Evolutionary conservation across 495 filamentous ascomycete species (phyloP).

Genomic region (Rostrohypoxylon terebratum): DNA sequence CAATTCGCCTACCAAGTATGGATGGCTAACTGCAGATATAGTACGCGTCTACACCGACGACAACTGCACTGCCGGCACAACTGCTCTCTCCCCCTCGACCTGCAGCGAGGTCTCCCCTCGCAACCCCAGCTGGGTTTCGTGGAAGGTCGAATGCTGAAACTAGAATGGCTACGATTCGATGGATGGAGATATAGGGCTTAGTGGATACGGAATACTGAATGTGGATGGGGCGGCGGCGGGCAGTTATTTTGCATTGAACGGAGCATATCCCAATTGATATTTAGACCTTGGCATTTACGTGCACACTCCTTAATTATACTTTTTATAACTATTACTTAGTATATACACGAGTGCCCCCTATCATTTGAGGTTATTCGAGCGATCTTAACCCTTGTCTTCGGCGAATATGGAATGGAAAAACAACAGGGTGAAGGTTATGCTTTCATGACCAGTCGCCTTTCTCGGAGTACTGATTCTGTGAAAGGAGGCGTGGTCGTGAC

Average conservation of each 20-base stretch:
- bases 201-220: not conserved
- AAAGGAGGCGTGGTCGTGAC: too few species aligned
- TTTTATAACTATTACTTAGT: not conserved
- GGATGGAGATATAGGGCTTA: not conserved
- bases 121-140: conserved; percentile 28
- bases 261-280: not conserved
- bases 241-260: not conserved
- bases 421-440: not conserved
- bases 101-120: conserved; percentile 20
- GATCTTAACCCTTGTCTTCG: not conserved
- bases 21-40: conserved; percentile 2
- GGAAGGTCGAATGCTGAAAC: conserved; percentile 32
- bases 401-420: not conserved
- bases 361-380: not conserved
- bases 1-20: not conserved
- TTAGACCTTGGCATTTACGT: not conserved
- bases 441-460: too few species aligned
- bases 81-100: not conserved
- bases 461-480: too few species aligned
- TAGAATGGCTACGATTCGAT: not conserved
- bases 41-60: conserved; percentile 43
- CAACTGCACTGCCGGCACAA: conserved; percentile 23
- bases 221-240: not conserved
- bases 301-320: conserved; percentile 1
- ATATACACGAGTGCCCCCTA: conserved; percentile 3